phyloP scores from a whole-genome alignment of 108 stramenopile genomes.

The Skeletonema potamos region DNA sequence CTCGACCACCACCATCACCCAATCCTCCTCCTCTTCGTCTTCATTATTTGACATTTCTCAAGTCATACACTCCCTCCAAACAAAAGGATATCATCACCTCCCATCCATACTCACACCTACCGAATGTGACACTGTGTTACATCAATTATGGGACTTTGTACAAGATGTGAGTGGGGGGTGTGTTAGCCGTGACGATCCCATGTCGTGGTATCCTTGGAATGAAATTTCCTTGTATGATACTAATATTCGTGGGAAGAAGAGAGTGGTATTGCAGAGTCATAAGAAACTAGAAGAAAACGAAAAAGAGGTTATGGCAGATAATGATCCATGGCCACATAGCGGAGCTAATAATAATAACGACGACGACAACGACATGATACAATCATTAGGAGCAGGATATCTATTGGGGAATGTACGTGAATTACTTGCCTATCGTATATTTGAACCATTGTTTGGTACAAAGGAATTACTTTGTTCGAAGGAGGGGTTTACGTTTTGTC shows the following conservation, averaged over 20 bases:
- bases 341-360: conserved; percentile 19
- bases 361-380: conserved; percentile 44
- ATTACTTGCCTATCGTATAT: conserved; percentile 55
- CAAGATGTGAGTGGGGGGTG: conserved; percentile 51
- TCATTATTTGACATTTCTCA: conserved; percentile 7
- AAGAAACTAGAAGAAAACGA: neutral
- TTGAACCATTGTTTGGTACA: conserved; percentile 62
- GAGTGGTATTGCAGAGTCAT: neutral
- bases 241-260: neutral
- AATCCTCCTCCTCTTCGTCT: neutral
- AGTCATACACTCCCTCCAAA: conserved; percentile 20
- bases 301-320: neutral
- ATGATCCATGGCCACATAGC: conserved; percentile 55
- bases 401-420: conserved; percentile 54
- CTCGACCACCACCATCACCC: neutral
- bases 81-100: conserved; percentile 42
- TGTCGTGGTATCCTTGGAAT: conserved; percentile 37
- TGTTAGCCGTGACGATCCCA: conserved; percentile 38
- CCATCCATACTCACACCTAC: conserved; percentile 32
- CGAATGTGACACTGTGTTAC: conserved; percentile 46
- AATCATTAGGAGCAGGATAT: conserved; percentile 66
- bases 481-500: conserved; percentile 66
- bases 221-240: too few relatives aligned
- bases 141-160: conserved; percentile 57
- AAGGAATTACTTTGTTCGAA: conserved; percentile 54